Base-by-base conservation (phyloP, 345 rosid genomes). In the Eucalyptus caleyi region DNA sequence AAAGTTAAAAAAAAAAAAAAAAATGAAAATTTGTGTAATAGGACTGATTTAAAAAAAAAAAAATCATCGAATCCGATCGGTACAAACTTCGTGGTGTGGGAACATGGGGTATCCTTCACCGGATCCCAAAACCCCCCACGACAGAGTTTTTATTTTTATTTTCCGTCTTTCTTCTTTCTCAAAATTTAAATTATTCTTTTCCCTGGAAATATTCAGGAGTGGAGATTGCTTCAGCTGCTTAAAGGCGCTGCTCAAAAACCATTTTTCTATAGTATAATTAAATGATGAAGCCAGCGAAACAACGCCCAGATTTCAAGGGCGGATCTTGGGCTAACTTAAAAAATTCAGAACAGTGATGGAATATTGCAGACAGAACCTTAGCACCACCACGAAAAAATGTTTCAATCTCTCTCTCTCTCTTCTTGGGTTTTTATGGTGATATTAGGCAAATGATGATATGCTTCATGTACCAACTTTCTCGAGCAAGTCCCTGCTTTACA, bases 401-500 rank as follows among this genome's bases (percentile, higher is more conserved):
- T 40, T 77, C 83, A 19, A 37, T 37, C 42, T 69, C 40, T 32
- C 81, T 16, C 40, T 37, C 81, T 34, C 81, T 69, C 24, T 19
- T 34, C 15, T 21, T 37, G 26, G 12, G 7, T 40, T 77, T 44
- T 67, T 44, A 7, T 30, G 47, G 72, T 23, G 87, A 21, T 50
- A 62, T 30, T 45, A 18, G 54, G 86, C 51, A 21, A 50, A 53
- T 77, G 18, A 53, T 42, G 8, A 40, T 82, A 53, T 88, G 62
- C 47, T 45, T n/a, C 56, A 54, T 93, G 90, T 87, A 60, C 40
- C 56, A 83, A 37, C 88, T 94, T 91, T 91, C 82, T 45, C 50
- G 69, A 87, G 83, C 90, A 90, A 82, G 56, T 87, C 88, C 89
- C 89, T 88, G 90, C 96, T 95, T 93, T 95, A 91, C 92, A 92